Evolutionary conservation across 495 filamentous ascomycete species (phyloP).

Genomic region (Baudoinia panamericana): DNA sequence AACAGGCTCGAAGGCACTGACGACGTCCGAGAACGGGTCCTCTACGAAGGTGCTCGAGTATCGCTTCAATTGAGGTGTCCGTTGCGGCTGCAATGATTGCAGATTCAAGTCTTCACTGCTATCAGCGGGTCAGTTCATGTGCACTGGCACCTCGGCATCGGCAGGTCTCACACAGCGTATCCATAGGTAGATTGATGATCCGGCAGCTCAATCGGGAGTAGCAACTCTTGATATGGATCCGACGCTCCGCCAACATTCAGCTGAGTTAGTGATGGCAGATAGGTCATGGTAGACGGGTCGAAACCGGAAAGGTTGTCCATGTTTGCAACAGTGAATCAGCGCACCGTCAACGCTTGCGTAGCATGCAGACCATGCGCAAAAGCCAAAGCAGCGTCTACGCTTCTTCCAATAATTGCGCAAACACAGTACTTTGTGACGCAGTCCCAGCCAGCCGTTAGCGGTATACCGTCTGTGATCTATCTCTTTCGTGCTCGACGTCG

Average conservation of each 20-base stretch:
- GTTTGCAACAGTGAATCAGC: conserved; percentile 1
- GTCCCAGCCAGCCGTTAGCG: too few relatives aligned
- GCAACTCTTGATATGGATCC: conserved; percentile 18
- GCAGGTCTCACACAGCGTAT: conserved; percentile 39
- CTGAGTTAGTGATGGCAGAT: conserved; percentile 38
- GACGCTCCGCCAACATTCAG: neutral
- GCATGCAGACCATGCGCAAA: too few relatives aligned
- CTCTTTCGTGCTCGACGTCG: too few relatives aligned
- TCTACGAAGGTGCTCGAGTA: conserved; percentile 30
- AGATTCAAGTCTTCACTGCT: conserved; percentile 23
- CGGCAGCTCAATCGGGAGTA: conserved; percentile 42
- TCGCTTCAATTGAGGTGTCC: conserved; percentile 28
- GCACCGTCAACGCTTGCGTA: too few relatives aligned
- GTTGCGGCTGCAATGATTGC: conserved; percentile 15
- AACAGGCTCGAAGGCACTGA: conserved; percentile 29
- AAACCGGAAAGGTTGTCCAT: conserved; percentile 46
- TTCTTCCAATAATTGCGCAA: too few relatives aligned
- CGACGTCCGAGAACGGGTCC: conserved; percentile 32
- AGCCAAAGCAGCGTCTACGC: too few relatives aligned
- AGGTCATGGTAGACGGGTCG: conserved; percentile 52
- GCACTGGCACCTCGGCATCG: too few relatives aligned
- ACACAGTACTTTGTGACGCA: too few relatives aligned
- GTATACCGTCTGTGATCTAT: too few relatives aligned
- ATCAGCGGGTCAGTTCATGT: too few relatives aligned
- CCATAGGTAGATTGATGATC: conserved; percentile 46